These are phyloP conservation scores for Benincasa hispida DNA, from an alignment of 306 rosid species.

Conservation along the genomic window DNA sequence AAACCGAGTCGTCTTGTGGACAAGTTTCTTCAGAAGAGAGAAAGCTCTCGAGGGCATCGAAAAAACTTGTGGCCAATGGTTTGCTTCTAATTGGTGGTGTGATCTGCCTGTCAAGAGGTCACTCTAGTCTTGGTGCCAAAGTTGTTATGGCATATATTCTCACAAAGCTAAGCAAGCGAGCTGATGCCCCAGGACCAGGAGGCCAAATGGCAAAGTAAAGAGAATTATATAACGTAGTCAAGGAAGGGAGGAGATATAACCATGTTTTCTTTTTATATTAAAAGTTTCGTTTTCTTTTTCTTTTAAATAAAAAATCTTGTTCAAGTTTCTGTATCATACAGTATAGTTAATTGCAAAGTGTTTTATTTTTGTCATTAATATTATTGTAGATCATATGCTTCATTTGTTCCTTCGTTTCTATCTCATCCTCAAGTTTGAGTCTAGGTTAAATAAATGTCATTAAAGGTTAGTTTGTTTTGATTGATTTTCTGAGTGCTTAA, in stretches of 20 bases:
- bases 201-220: background rate
- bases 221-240: background rate
- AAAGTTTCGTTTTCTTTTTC: background rate
- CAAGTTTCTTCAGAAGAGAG: conserved; percentile 13
- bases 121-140: conserved; percentile 81
- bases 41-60: conserved; percentile 29
- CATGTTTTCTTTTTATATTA: background rate
- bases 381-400: too few species aligned
- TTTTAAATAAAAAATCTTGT: too few species aligned
- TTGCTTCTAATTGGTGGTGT: conserved; percentile 68
- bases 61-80: conserved; percentile 52
- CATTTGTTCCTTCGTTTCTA: background rate
- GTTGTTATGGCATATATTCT: conserved; percentile 64
- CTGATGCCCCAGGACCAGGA: conserved; percentile 34
- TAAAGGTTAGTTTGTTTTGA: too few species aligned
- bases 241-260: background rate
- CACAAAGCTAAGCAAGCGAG: conserved; percentile 46
- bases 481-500: too few species aligned
- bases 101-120: conserved; percentile 60
- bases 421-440: background rate
- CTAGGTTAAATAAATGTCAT: background rate
- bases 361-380: too few species aligned
- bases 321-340: background rate
- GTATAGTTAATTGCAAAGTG: background rate
- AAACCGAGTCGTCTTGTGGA: conserved; percentile 7